Percentiles rank a stretch among this genome's conserved stretches.
These are phyloP conservation scores for Testicularia cyperi DNA, from an alignment of 1,284 basidiomycete species.

Conservation along the genomic window DNA sequence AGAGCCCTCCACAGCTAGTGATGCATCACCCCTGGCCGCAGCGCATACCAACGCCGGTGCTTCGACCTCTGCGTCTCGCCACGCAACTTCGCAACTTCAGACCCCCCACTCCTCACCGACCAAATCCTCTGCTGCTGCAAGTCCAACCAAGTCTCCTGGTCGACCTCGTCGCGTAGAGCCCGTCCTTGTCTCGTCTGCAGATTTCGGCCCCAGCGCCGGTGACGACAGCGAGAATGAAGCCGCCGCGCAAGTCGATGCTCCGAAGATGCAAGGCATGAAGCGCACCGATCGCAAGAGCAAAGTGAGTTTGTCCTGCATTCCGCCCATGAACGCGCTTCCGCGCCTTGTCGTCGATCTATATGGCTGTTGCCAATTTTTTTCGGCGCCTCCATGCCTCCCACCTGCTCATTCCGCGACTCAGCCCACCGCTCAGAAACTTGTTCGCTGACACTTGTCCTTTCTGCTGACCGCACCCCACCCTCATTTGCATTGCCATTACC, in stretches of 20 bases:
- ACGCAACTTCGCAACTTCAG: slow-evolving; percentile 6
- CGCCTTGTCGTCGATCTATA: no score
- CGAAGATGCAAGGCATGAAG: slow-evolving; percentile 28
- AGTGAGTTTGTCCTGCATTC: no score
- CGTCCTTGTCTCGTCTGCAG: slow-evolving; percentile 29
- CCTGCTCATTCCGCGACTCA: no score
- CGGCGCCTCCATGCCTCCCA: no score
- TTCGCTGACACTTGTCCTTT: no score
- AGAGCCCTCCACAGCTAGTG: slow-evolving; percentile 5
- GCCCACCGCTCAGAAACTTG: no score
- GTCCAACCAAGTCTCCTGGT: slow-evolving; percentile 25
- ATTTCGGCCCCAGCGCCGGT: slow-evolving; percentile 32
- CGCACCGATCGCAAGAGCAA: slow-evolving; percentile 39
- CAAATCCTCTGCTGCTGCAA: slow-evolving; percentile 12
- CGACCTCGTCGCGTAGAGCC: slow-evolving; percentile 25
- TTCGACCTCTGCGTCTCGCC: no score
- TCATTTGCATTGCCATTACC: no score
- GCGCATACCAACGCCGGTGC: no score
- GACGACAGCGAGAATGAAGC: slow-evolving; percentile 23
- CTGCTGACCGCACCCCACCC: no score
- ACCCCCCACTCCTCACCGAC: slow-evolving; percentile 21
- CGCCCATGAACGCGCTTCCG: no score
- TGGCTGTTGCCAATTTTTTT: no score
- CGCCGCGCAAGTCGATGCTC: not conserved
- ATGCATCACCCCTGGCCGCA: slow-evolving; percentile 1